phyloP scores from a whole-genome alignment of 345 rosid species.

The Gossypium herbaceum region DNA sequence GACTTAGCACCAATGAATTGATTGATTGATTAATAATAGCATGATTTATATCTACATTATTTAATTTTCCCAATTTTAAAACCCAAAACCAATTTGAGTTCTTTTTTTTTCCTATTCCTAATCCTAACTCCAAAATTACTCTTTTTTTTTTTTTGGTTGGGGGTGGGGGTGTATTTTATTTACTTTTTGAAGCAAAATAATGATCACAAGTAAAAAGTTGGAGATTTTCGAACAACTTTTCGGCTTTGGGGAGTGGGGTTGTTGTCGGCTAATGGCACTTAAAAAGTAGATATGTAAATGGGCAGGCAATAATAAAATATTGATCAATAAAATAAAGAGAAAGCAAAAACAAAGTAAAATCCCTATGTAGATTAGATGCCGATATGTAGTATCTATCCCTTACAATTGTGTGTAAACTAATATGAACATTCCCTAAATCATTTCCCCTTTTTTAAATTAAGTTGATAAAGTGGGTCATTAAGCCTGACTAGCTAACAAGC shows the following conservation, averaged over 20 bases:
- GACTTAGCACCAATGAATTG: background rate
- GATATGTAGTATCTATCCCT: constrained; percentile 17
- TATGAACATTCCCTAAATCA: constrained; percentile 18
- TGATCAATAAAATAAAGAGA: background rate
- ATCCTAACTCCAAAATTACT: background rate
- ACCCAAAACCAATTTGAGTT: background rate
- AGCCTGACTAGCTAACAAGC: constrained; percentile 35
- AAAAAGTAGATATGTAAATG: background rate
- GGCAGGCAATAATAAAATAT: background rate
- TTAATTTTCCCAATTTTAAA: too few species aligned
- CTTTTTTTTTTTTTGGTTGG: too few species aligned
- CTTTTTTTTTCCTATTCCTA: too few species aligned
- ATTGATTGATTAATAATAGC: background rate
- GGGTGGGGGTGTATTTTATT: background rate
- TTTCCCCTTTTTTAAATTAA: background rate
- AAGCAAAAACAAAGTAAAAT: background rate
- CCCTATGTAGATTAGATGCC: constrained; percentile 20
- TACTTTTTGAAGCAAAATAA: background rate
- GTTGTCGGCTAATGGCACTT: background rate
- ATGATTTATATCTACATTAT: background rate
- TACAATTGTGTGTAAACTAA: constrained; percentile 20
- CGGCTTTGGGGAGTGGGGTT: background rate
- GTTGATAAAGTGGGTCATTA: constrained; percentile 1
- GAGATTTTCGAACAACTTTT: too few species aligned
- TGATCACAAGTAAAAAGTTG: background rate